phyloP scores from a whole-genome alignment of 306 rosid species.

The Oemleria cerasiformis region DNA sequence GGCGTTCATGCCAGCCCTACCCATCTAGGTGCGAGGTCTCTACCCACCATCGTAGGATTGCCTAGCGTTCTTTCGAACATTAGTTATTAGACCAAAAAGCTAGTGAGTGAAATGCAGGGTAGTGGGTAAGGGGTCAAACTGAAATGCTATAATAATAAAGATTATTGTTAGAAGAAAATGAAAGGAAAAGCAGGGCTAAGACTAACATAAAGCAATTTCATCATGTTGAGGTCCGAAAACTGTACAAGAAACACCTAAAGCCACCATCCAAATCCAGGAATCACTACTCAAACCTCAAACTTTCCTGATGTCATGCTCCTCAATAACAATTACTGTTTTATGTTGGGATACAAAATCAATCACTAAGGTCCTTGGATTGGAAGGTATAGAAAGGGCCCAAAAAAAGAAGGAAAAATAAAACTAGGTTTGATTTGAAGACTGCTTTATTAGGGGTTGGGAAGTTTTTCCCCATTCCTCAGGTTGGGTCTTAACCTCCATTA shows the following conservation, averaged over 20 bases:
- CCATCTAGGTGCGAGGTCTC: too few relatives aligned
- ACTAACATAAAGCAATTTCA: constrained; percentile 13
- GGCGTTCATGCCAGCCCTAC: too few relatives aligned
- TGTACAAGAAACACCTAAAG: constrained; percentile 51
- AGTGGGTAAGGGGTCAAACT: too few relatives aligned
- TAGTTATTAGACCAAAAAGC: too few relatives aligned
- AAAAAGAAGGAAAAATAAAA: too few relatives aligned
- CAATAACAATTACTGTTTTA: constrained; percentile 19
- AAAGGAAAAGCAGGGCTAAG: neutral
- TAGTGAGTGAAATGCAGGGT: too few relatives aligned
- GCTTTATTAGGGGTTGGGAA: constrained; percentile 91
- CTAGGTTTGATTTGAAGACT: constrained; percentile 67
- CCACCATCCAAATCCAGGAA: constrained; percentile 4
- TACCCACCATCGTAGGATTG: too few relatives aligned
- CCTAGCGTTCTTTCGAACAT: too few relatives aligned
- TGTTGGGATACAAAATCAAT: constrained; percentile 36
- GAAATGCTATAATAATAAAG: too few relatives aligned
- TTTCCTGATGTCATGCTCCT: constrained; percentile 26
- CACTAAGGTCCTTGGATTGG: constrained; percentile 30
- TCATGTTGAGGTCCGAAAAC: constrained; percentile 43
- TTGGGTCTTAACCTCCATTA: constrained; percentile 85
- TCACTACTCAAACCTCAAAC: neutral
- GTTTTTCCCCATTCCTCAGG: constrained; percentile 90
- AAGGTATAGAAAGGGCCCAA: constrained; percentile 19
- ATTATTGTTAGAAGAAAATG: neutral